A percentile compares a stretch with the other conserved stretches of the same genome.
Conservation (phyloP, 768 basidiomycete genomes). For the Naganishia vaughanmartiniae region DNA sequence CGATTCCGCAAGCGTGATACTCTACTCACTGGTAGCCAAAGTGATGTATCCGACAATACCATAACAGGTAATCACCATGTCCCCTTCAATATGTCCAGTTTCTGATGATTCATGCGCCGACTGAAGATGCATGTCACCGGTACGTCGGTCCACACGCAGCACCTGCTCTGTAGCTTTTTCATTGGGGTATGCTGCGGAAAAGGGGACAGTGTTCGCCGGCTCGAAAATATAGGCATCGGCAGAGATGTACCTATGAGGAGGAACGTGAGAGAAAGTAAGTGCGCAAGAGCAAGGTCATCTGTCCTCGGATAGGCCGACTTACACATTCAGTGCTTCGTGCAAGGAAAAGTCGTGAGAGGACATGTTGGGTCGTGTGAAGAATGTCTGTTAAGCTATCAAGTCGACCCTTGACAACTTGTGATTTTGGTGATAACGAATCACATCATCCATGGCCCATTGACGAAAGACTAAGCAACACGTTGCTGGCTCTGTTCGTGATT, state of each 20-base stretch:
- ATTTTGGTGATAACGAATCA: background rate
- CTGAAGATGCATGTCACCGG: conserved; percentile 53
- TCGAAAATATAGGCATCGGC: conserved; percentile 41
- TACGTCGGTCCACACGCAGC: conserved; percentile 51
- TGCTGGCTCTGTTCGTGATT: background rate
- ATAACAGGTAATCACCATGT: conserved; percentile 54
- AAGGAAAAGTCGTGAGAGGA: conserved; percentile 35
- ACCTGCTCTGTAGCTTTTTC: conserved; percentile 51
- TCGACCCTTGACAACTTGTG: too few species aligned
- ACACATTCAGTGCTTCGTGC: conserved; percentile 52
- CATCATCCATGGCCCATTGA: too few species aligned
- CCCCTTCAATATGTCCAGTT: conserved; percentile 41
- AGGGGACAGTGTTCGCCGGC: conserved; percentile 32
- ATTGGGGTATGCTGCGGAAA: conserved; percentile 32
- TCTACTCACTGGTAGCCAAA: conserved; percentile 54
- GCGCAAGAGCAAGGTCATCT: conserved; percentile 24
- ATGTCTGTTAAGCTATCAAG: background rate
- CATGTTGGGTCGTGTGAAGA: background rate
- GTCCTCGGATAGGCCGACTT: conserved; percentile 40
- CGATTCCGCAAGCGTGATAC: background rate
- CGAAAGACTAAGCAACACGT: background rate
- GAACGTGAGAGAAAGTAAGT: background rate
- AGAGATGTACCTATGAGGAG: conserved; percentile 34
- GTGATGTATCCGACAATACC: conserved; percentile 57
- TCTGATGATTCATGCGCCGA: conserved; percentile 36